Evolutionary conservation across 495 filamentous ascomycete species (phyloP), one percentile per base, ranked within the genome.

Genomic region (Tuber borchii): DNA sequence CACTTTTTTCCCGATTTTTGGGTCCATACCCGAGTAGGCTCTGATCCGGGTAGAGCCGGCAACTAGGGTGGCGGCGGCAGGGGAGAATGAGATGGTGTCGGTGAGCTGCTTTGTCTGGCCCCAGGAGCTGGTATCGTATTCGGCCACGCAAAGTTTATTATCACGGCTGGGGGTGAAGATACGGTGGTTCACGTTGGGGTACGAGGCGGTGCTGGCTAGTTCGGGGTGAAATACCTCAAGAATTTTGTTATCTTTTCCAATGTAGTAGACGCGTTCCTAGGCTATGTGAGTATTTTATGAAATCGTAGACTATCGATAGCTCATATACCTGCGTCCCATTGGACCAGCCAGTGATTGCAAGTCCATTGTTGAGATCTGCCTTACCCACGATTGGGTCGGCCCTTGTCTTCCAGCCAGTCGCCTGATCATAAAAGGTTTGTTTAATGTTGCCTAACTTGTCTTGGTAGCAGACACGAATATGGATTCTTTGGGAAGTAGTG

Each of bases 261-360:
- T 19, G 44, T 45, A 79, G 72, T 79, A 79, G 40, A 79, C 39
- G 51, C 78, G 78, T 20, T 45, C 34, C 78, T 79, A 51, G 40
- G 31, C n/a, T 20, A 70, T 77, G n/a, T 22, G 19, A 45, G 16
- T 16, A 45, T 45, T 17, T 4, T 2, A 45, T 45, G 1, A 16
- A 45, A 45, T 16, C 2, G 16, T 2, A 16, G 14, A 45, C 14
- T 17, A 5, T 45, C 2, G 44, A 45, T 45, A 40, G 39, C 39
- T 40, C 34, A 37, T 40, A 40, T 40, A 40, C 39, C 39, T 40
- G 2, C 2, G 2, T 5, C 39, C 39, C 39, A 40, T 6, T 40
- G 5, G 1, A 1, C 39, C 39, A 40, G 39, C 39, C 39, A 40
- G 39, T 40, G 39, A 40, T 40, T 40, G 39, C 39, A 1, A 40